phyloP scores from a whole-genome alignment of 257 asterid genomes.

The Ballota nigra region DNA sequence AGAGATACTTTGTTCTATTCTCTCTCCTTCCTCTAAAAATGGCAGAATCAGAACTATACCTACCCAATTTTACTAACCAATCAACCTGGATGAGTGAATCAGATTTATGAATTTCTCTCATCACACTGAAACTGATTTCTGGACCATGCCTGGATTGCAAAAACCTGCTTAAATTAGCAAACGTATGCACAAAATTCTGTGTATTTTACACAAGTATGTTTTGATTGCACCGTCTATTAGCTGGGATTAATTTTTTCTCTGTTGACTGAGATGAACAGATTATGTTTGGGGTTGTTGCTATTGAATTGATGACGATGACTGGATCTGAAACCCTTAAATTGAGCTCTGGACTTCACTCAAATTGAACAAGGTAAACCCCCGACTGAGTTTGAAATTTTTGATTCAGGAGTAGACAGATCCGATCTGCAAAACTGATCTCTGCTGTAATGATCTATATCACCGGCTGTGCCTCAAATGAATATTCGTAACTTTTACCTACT shows the following conservation, averaged over 20 bases:
- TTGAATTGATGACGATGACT: conserved; percentile 39
- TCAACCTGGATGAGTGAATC: conserved; percentile 11
- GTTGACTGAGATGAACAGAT: conserved; percentile 30
- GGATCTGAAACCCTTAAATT: conserved; percentile 49
- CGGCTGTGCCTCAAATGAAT: neutral
- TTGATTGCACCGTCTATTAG: conserved; percentile 15
- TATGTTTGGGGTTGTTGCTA: conserved; percentile 23
- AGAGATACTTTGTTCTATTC: neutral
- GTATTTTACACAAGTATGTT: neutral
- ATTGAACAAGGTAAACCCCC: conserved; percentile 41
- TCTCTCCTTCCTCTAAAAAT: neutral
- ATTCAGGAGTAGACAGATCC: conserved; percentile 34
- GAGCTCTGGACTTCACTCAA: conserved; percentile 46
- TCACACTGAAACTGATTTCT: conserved; percentile 31
- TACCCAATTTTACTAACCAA: conserved; percentile 21
- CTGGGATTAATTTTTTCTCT: conserved; percentile 26
- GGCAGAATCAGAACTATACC: conserved; percentile 22
- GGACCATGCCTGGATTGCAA: conserved; percentile 26
- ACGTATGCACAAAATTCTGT: conserved; percentile 18
- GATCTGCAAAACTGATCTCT: conserved; percentile 31
- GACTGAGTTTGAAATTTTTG: conserved; percentile 34
- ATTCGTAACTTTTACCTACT: neutral
- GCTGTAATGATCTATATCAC: conserved; percentile 21
- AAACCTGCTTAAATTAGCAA: conserved; percentile 22
- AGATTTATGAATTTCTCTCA: conserved; percentile 9